Percentiles rank a stretch among this genome's conserved stretches.
Conservation (phyloP, 768 basidiomycete genomes). For the Kwoniella dendrophila region DNA sequence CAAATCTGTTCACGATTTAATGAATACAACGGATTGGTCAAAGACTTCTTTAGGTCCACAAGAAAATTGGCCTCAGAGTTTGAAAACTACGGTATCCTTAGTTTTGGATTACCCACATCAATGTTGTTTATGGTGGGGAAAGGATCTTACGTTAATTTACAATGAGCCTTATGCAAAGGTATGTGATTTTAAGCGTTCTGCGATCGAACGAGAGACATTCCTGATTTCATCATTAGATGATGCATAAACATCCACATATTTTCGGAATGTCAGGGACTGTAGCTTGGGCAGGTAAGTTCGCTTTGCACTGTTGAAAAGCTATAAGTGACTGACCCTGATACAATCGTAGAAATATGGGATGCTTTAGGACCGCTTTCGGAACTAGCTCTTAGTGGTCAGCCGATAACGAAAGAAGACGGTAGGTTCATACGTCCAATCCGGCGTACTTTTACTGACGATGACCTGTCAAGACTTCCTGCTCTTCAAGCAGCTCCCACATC, state of each 20-base stretch:
- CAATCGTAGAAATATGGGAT: conserved; percentile 42
- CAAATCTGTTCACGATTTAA: conserved; percentile 40
- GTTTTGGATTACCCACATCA: conserved; percentile 46
- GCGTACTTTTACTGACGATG: not conserved
- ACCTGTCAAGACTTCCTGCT: conserved; percentile 36
- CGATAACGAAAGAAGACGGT: conserved; percentile 50
- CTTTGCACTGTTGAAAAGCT: not conserved
- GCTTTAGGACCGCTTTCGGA: conserved; percentile 47
- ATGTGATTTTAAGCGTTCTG: not conserved
- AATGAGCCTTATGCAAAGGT: conserved; percentile 49
- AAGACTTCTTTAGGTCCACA: conserved; percentile 46
- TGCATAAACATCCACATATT: conserved; percentile 49
- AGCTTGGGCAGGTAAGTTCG: conserved; percentile 45
- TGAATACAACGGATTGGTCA: conserved; percentile 49
- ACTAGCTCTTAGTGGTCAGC: conserved; percentile 45
- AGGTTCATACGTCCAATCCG: not conserved
- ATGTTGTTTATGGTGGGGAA: conserved; percentile 54
- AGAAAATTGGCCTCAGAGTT: conserved; percentile 46
- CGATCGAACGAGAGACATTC: not conserved
- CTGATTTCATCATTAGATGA: conserved; percentile 20
- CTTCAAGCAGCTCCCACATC: conserved; percentile 42
- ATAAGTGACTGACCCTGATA: not conserved
- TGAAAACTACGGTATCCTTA: conserved; percentile 35
- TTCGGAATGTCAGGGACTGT: conserved; percentile 50
- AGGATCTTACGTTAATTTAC: conserved; percentile 50